Percentiles rank a stretch among this genome's conserved stretches.
Evolutionary conservation across 1,139 yeast genomes (phyloP).

Genomic region (Debaryomyces sp.): DNA sequence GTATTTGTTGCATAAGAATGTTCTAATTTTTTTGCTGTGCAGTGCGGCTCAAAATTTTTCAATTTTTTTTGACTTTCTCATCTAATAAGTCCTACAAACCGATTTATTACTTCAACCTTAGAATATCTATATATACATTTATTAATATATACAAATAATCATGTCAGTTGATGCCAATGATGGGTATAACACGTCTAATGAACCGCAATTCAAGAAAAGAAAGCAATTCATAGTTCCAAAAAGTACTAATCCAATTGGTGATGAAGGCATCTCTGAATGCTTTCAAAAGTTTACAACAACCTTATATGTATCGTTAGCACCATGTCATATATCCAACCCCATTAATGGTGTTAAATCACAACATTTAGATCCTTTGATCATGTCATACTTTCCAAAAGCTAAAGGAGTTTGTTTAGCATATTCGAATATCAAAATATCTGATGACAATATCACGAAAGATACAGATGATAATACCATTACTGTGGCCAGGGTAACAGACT

Average conservation of each 20-base stretch:
- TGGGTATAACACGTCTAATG: slow-evolving; percentile 9
- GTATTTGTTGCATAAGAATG: not conserved
- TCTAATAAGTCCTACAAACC: slow-evolving; percentile 2
- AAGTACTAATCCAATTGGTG: slow-evolving; percentile 37
- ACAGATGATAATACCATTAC: slow-evolving; percentile 25
- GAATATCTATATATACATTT: not conserved
- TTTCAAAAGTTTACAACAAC: slow-evolving; percentile 65
- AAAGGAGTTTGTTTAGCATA: slow-evolving; percentile 86
- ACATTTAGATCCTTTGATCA: slow-evolving; percentile 85
- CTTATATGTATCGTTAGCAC: slow-evolving; percentile 85
- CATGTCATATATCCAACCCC: slow-evolving; percentile 69
- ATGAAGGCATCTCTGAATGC: slow-evolving; percentile 57
- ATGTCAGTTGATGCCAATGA: slow-evolving; percentile 19
- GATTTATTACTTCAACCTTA: not conserved
- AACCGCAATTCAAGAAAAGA: slow-evolving; percentile 19
- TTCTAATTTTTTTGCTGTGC: not conserved
- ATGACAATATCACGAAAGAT: slow-evolving; percentile 37
- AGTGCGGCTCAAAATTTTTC: slow-evolving; percentile 10
- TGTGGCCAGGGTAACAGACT: slow-evolving; percentile 70
- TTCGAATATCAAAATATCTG: slow-evolving; percentile 53
- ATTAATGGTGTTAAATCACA: slow-evolving; percentile 79
- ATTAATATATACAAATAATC: not conserved
- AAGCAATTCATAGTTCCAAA: slow-evolving; percentile 24
- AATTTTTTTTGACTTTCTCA: slow-evolving; percentile 13
- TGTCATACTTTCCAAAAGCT: slow-evolving; percentile 75